phyloP scores from a whole-genome alignment of 805 yeast genomes.

The Kregervanrija delftensis region DNA sequence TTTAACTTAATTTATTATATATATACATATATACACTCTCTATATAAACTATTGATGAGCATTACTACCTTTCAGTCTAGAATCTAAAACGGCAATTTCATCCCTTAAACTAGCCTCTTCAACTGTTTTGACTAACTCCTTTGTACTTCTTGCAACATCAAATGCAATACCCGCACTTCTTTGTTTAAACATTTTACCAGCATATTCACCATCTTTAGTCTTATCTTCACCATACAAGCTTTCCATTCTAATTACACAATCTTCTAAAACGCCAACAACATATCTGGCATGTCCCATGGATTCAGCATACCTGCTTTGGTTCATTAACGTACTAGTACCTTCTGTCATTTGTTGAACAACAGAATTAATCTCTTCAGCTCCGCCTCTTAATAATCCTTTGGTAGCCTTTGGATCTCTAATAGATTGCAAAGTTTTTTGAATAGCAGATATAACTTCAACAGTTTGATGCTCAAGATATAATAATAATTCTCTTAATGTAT shows the following conservation, averaged over 20 bases:
- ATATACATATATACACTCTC: too few species aligned
- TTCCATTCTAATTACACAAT: constrained; percentile 80
- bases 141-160: constrained; percentile 94
- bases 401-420: constrained; percentile 74
- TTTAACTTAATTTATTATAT: too few species aligned
- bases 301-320: constrained; percentile 76
- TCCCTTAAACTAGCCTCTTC: constrained; percentile 89
- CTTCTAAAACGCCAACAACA: constrained; percentile 81
- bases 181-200: constrained; percentile 86
- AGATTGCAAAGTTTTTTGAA: constrained; percentile 71
- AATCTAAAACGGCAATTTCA: constrained; percentile 76
- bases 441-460: constrained; percentile 82
- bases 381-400: constrained; percentile 62
- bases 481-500: constrained; percentile 76
- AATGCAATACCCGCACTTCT: constrained; percentile 93
- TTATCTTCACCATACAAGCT: constrained; percentile 45
- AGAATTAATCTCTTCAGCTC: constrained; percentile 67
- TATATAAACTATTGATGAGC: too few species aligned
- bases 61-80: constrained; percentile 34
- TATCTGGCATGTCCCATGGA: constrained; percentile 87
- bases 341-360: constrained; percentile 85
- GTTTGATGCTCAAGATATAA: constrained; percentile 90
- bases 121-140: constrained; percentile 90
- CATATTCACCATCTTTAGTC: constrained; percentile 51
- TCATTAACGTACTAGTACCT: constrained; percentile 83